These are phyloP conservation scores for Aureobasidium melanogenum DNA, from an alignment of 2,329 filamentous ascomycete species.

Conservation along the genomic window DNA sequence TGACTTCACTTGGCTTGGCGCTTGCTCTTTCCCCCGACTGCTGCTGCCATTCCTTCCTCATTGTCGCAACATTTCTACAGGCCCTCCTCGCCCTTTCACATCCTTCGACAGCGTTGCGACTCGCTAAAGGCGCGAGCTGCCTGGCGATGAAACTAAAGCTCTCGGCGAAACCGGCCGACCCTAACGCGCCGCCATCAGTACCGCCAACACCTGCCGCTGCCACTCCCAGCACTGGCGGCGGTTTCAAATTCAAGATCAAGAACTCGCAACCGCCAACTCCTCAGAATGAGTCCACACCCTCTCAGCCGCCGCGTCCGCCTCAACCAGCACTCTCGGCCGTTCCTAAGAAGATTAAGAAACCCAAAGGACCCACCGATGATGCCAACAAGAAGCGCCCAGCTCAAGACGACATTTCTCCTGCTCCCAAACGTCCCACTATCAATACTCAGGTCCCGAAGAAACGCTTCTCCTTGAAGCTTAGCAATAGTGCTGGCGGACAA, in stretches of 20 bases:
- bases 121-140: background rate
- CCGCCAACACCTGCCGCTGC: slow-evolving; percentile 17
- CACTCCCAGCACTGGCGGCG: slow-evolving; percentile 14
- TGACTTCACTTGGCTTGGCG: background rate
- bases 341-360: slow-evolving; percentile 25
- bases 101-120: background rate
- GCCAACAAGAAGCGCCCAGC: slow-evolving; percentile 28
- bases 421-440: slow-evolving; percentile 23
- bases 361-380: slow-evolving; percentile 18
- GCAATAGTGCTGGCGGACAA: background rate
- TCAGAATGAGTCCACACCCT: slow-evolving; percentile 20
- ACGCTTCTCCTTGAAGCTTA: slow-evolving; percentile 26
- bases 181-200: slow-evolving; percentile 13
- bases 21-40: background rate
- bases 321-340: slow-evolving; percentile 15
- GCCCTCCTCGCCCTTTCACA: background rate
- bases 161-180: slow-evolving; percentile 13
- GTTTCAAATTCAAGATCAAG: slow-evolving; percentile 33
- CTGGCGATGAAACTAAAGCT: slow-evolving; percentile 17
- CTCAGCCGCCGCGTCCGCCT: background rate
- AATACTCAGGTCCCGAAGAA: slow-evolving; percentile 18
- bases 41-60: background rate
- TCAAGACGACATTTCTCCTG: slow-evolving; percentile 25
- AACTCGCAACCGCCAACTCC: slow-evolving; percentile 18
- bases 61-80: background rate